phyloP scores from a whole-genome alignment of 176 grass and related monocot species.

The Ensete glaucum region DNA sequence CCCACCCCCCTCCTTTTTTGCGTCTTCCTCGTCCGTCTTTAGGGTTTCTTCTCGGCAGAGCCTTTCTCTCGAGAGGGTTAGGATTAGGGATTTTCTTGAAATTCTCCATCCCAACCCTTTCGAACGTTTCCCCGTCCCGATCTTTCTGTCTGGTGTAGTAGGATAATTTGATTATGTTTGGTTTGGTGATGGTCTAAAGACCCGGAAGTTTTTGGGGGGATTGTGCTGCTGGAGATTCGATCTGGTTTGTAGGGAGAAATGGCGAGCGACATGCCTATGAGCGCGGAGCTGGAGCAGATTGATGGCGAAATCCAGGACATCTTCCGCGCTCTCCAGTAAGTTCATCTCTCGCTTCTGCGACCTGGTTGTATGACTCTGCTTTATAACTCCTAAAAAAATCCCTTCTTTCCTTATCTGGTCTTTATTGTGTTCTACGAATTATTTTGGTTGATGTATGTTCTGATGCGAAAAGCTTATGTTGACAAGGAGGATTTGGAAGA shows the following conservation, averaged over 20 bases:
- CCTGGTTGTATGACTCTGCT: neutral
- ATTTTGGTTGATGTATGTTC: no score
- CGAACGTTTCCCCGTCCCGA: neutral
- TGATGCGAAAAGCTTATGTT: no score
- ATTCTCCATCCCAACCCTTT: neutral
- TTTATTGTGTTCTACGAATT: neutral
- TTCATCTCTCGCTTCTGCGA: slow-evolving; percentile 5
- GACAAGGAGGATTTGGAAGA: no score
- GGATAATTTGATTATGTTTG: neutral
- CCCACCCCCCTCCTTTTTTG: no score
- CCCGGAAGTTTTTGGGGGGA: neutral
- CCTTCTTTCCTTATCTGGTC: neutral
- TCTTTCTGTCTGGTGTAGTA: neutral
- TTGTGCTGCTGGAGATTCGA: neutral
- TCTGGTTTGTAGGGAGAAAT: slow-evolving; percentile 20
- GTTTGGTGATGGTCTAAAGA: neutral
- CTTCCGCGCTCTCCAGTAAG: slow-evolving; percentile 95
- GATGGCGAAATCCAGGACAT: slow-evolving; percentile 94
- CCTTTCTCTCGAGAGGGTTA: neutral
- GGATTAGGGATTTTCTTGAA: neutral
- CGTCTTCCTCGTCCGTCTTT: no score
- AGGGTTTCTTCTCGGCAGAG: no score
- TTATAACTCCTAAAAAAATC: neutral
- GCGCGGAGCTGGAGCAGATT: slow-evolving; percentile 76
- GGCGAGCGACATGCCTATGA: slow-evolving; percentile 68